phyloP scores from a whole-genome alignment of 164 flowering plant species.

The Houttuynia cordata region DNA sequence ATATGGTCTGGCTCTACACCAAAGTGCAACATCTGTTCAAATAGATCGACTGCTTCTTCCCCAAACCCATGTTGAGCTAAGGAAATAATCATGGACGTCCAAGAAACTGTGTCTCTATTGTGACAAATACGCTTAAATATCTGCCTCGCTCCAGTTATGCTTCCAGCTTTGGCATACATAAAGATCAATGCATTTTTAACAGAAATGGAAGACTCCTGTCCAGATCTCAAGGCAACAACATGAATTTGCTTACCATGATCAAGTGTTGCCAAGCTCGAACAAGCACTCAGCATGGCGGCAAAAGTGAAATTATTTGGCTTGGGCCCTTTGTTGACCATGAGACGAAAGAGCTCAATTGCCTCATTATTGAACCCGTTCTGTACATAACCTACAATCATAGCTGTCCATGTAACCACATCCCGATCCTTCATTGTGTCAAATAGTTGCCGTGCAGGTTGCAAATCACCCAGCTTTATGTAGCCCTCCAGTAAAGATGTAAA shows the following conservation, averaged over 20 bases:
- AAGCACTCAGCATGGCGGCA: conserved; percentile 60
- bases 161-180: conserved; percentile 80
- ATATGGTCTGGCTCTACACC: conserved; percentile 70
- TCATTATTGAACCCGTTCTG: conserved; percentile 52
- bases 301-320: conserved; percentile 63
- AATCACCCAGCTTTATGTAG: conserved; percentile 64
- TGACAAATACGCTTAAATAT: conserved; percentile 28
- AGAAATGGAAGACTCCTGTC: conserved; percentile 42
- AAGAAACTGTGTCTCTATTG: conserved; percentile 53
- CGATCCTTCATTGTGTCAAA: conserved; percentile 46
- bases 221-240: conserved; percentile 41
- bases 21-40: conserved; percentile 44
- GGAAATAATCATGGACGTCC: conserved; percentile 85
- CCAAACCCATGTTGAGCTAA: conserved; percentile 83
- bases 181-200: conserved; percentile 62
- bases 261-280: conserved; percentile 59
- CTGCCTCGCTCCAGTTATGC: conserved; percentile 34
- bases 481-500: conserved; percentile 72
- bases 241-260: conserved; percentile 72
- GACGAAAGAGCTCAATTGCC: conserved; percentile 55
- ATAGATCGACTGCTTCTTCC: conserved; percentile 54
- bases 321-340: conserved; percentile 58
- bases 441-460: conserved; percentile 50
- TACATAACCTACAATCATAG: conserved; percentile 80
- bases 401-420: conserved; percentile 95